Conservation (phyloP, 2,329 filamentous ascomycete genomes). For the Exophiala sp. region DNA sequence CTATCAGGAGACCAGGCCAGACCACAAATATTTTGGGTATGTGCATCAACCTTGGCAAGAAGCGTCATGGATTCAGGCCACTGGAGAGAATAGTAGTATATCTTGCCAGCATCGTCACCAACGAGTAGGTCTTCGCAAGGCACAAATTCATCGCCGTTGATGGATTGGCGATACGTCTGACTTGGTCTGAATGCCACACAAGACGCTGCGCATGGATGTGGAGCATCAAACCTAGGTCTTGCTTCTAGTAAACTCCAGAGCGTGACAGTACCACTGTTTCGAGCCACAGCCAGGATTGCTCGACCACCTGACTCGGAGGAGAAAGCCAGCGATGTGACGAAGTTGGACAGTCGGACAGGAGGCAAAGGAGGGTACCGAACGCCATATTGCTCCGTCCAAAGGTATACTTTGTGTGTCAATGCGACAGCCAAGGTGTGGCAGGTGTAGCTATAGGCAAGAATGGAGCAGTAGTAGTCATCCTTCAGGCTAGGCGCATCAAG, state of each 20-base stretch:
- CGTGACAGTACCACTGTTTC: conserved; percentile 70
- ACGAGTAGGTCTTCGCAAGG: conserved; percentile 79
- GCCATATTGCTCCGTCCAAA: conserved; percentile 77
- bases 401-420: conserved; percentile 73
- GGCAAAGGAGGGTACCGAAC: conserved; percentile 58
- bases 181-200: conserved; percentile 78
- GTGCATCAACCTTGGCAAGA: conserved; percentile 70
- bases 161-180: conserved; percentile 48
- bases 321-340: conserved; percentile 83
- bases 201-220: conserved; percentile 68
- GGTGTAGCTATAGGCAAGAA: conserved; percentile 77
- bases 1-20: conserved; percentile 82
- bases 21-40: conserved; percentile 88
- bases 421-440: conserved; percentile 78
- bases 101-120: conserved; percentile 74
- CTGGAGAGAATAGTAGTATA: conserved; percentile 88
- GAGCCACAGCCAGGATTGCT: conserved; percentile 79
- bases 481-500: conserved; percentile 84
- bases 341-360: conserved; percentile 48
- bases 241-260: conserved; percentile 70
- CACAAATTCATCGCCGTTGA: conserved; percentile 44
- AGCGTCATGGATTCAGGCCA: conserved; percentile 74
- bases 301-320: conserved; percentile 73
- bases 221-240: conserved; percentile 68
- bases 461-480: conserved; percentile 93